Evolutionary conservation across 2,329 filamentous ascomycete species (phyloP).

Genomic region (Trichoderma atroviride): DNA sequence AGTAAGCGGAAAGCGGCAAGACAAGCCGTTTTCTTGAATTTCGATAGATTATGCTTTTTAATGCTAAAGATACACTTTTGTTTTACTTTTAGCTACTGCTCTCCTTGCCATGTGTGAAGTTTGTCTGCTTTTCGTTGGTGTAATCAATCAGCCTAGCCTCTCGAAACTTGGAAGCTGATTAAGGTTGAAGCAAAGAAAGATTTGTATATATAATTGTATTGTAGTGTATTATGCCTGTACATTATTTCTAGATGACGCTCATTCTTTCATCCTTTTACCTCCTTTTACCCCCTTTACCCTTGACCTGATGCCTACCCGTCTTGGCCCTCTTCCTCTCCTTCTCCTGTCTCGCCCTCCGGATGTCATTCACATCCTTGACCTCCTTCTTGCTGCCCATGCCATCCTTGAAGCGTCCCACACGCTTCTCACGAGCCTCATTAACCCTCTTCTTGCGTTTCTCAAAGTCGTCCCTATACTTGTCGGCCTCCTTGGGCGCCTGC

Average conservation of each 20-base stretch:
- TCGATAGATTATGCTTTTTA: conserved; percentile 13
- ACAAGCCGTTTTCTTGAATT: not conserved
- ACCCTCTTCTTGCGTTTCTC: conserved; percentile 88
- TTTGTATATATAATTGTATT: not conserved
- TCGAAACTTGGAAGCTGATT: not conserved
- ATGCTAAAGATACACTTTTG: not conserved
- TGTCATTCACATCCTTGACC: conserved; percentile 79
- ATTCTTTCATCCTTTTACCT: conserved; percentile 18
- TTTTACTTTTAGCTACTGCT: not conserved
- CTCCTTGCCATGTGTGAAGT: not conserved
- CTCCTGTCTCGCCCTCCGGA: conserved; percentile 77
- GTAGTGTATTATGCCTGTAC: not conserved
- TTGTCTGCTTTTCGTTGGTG: not conserved
- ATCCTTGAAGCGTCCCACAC: conserved; percentile 72
- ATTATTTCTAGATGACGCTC: not conserved
- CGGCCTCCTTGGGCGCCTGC: conserved; percentile 87
- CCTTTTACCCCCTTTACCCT: conserved; percentile 47
- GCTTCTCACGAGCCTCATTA: conserved; percentile 82
- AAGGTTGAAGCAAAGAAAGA: not conserved
- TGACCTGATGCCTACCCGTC: conserved; percentile 75
- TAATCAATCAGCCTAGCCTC: too few relatives aligned
- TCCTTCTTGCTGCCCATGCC: conserved; percentile 74
- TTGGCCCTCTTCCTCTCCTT: conserved; percentile 80
- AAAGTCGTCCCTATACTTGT: conserved; percentile 91
- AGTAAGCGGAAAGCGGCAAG: not conserved